Evolutionary conservation across 2,329 filamentous ascomycete genomes (phyloP).

Genomic region (Shiraia bambusicola): DNA sequence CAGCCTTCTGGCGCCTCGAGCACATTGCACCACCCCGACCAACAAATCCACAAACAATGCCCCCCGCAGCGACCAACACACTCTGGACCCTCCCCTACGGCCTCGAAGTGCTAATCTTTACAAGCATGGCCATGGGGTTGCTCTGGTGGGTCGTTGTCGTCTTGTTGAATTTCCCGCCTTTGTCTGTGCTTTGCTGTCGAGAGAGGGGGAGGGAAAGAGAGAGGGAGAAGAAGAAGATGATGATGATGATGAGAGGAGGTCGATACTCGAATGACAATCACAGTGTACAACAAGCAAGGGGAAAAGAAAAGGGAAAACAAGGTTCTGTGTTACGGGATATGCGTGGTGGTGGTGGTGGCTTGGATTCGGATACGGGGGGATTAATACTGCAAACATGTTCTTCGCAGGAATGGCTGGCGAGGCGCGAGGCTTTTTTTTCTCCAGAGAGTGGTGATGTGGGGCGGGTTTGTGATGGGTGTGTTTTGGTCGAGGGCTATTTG

Average conservation of each 20-base stretch:
- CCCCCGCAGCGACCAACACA: too few species aligned
- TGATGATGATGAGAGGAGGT: background rate
- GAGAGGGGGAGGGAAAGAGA: background rate
- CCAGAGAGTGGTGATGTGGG: too few species aligned
- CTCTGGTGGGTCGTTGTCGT: constrained; percentile 11
- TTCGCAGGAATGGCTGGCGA: constrained; percentile 10
- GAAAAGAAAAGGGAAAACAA: too few species aligned
- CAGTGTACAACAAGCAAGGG: too few species aligned
- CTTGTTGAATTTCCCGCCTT: constrained; percentile 22
- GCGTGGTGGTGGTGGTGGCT: too few species aligned
- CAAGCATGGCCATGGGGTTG: constrained; percentile 3
- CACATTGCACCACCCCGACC: constrained; percentile 8
- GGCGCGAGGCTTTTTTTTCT: constrained; percentile 13
- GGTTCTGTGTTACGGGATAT: background rate
- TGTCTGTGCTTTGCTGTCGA: too few species aligned
- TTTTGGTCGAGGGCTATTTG: too few species aligned
- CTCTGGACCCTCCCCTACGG: constrained; percentile 9
- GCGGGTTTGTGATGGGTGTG: background rate
- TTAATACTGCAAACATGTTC: constrained; percentile 2
- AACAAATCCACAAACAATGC: background rate
- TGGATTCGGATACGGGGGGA: too few species aligned
- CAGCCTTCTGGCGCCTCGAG: constrained; percentile 10
- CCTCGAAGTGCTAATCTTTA: constrained; percentile 6
- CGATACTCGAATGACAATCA: background rate
- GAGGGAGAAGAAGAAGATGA: constrained; percentile 2